Base-by-base conservation (phyloP, 257 asterid genomes). In the Nicotiana knightiana region DNA sequence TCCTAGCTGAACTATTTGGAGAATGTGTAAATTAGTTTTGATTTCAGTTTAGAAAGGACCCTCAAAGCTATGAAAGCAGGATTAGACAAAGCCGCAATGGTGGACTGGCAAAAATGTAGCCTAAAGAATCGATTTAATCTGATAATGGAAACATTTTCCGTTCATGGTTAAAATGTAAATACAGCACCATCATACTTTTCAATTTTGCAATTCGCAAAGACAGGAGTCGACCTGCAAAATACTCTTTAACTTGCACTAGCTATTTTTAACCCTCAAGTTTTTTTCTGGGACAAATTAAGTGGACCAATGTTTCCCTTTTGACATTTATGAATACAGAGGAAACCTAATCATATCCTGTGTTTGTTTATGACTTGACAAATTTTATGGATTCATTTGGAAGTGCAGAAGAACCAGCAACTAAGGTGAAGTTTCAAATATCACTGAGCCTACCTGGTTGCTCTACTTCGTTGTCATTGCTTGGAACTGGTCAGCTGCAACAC, bases 331-430 rank as follows among this genome's bases (percentile, higher is more conserved):
- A 73, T 16, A 48, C 12, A 17, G 35, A 70, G 0, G 1, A 70
- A 57, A 70, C 24, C 0, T 24, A 57, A 48, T 48, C 79, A 48
- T 73, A 48, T 73, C 62, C 51, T 48, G 51, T 73, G 63, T 75
- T 48, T 51, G 15, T 73, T 26, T 26, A 21, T 51, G 9, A 0
- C 43, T 28, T 51, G 63, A 4, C 79, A 80, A 62, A 58, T 17
- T 84, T 57, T 81, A 61, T 85, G 83, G 67, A 16, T 82, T 84
- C 70, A 87, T 90, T 53, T 82, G 90, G 82, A 79, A 84, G 77
- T 80, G 82, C 90, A 85, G 97, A 95, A 86, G 98, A 95, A 88
- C 92, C 96, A 39, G 88, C 87, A 62, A 95, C 99, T 53, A 95
- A 91, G 86, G 99, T 91, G 85, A 93, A 91, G 78, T 95, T 90